Evolutionary conservation across 2,329 filamentous ascomycete species (phyloP), one percentile per base, ranked within the genome.

Genomic region (Sporothrix sp.): DNA sequence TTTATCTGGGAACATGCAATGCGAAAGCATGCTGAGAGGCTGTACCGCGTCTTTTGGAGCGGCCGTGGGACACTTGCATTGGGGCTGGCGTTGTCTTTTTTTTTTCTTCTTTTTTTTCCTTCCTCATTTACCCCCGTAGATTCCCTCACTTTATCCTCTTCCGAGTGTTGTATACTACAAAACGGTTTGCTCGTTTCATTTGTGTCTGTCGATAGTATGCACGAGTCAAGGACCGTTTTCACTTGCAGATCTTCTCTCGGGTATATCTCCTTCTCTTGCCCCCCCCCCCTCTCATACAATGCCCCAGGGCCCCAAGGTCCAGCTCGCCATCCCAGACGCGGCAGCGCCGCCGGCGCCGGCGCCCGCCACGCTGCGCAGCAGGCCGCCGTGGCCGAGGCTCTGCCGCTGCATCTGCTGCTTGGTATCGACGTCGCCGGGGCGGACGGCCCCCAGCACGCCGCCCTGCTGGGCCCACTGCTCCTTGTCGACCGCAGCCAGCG

Each of bases 381-480:
- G 23, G 6, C 47, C 72, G 9, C 74, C 75, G 0, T 77, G 67
- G 0, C 78, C 80, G 69, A 85, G 72, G 59, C 82, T 85, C 63
- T 85, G 81, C 52, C 82, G 72, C 56, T 81, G 76, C 48, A 74
- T 73, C 47, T 74, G 72, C 2, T 70, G 67, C 64, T 76, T 78
- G 37, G 73, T 60, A 53, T 81, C 78, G 4, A 83, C 71, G 13
- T 86, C 82, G 39, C 65, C 71, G 1, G 79, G 72, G 40, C 73
- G 73, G 16, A 71, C 76, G 1, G 83, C 82, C 3, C 83, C 83
- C 16, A 69, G 68, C 10, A 70, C 69, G 20, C 76, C 67, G 2
- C 86, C 86, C 56, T 87, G 75, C 57, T 80, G 79, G 40, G 82
- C 63, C 74, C 86, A 91, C 30, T 78, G 70, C 7, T 91, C 86